Evolutionary conservation across 1,139 yeast species (phyloP).

Genomic region (Sugiyamaella xylanicola): DNA sequence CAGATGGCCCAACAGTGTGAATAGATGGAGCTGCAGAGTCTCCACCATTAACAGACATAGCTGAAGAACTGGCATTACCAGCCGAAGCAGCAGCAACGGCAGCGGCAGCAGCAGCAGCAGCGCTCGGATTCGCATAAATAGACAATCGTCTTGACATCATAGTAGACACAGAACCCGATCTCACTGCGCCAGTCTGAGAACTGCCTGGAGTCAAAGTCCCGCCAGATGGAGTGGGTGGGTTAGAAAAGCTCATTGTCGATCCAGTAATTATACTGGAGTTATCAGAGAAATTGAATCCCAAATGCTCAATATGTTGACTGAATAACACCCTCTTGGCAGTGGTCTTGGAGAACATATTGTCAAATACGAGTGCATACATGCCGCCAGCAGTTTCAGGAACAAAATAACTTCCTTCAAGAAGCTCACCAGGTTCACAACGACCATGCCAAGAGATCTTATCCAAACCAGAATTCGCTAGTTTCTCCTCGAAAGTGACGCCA

Average conservation of each 20-base stretch:
- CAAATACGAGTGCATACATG: slow-evolving; percentile 84
- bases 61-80: no score
- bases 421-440: slow-evolving; percentile 42
- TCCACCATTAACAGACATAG: not conserved
- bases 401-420: slow-evolving; percentile 57
- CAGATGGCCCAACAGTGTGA: not conserved
- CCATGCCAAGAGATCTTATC: slow-evolving; percentile 42
- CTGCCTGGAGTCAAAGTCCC: not conserved
- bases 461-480: slow-evolving; percentile 41
- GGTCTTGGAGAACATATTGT: slow-evolving; percentile 86
- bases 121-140: slow-evolving; percentile 9
- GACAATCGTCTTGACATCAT: slow-evolving; percentile 2
- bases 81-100: slow-evolving; percentile 2
- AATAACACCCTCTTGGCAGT: slow-evolving; percentile 80
- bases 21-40: not conserved
- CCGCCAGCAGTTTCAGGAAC: slow-evolving; percentile 52
- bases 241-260: not conserved
- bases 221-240: not conserved
- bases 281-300: slow-evolving; percentile 3
- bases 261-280: not conserved
- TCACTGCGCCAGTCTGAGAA: not conserved
- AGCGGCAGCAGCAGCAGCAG: slow-evolving; percentile 15
- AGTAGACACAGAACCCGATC: slow-evolving; percentile 9
- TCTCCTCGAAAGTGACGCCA: slow-evolving; percentile 36
- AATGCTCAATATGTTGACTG: slow-evolving; percentile 50